These are phyloP conservation scores for Angophora floribunda DNA, from an alignment of 345 rosid genomes.

Conservation along the genomic window DNA sequence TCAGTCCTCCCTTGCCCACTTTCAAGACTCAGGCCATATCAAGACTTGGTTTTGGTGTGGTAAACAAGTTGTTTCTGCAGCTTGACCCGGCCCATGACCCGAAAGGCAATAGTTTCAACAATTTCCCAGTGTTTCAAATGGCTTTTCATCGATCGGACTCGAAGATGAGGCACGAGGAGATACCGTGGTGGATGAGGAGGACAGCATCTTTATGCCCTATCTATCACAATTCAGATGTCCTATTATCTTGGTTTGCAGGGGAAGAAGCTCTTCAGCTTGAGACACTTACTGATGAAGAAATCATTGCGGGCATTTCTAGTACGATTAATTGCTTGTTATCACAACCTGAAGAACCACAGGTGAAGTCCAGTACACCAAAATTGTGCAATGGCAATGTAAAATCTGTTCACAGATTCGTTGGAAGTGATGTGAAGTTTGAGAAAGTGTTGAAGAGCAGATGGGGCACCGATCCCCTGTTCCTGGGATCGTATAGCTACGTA, in stretches of 20 bases:
- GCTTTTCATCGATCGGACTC: conserved; percentile 54
- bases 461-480: conserved; percentile 81
- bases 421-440: conserved; percentile 21
- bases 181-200: conserved; percentile 97
- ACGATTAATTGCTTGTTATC: conserved; percentile 43
- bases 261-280: conserved; percentile 90
- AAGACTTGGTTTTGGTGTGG: conserved; percentile 86
- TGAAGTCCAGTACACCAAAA: conserved; percentile 2
- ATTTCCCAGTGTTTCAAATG: conserved; percentile 66
- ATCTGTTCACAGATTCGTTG: background rate
- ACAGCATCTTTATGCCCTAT: conserved; percentile 76
- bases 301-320: conserved; percentile 49
- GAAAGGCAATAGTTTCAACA: background rate
- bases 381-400: conserved; percentile 25
- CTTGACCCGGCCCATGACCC: conserved; percentile 1
- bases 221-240: conserved; percentile 53
- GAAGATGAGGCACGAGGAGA: conserved; percentile 34
- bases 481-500: conserved; percentile 86
- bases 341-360: background rate
- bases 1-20: conserved; percentile 65
- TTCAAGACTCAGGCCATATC: conserved; percentile 74
- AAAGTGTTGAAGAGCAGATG: conserved; percentile 77
- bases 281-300: conserved; percentile 61
- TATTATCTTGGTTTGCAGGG: conserved; percentile 95
- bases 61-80: conserved; percentile 82